Conservation (phyloP, 2,329 filamentous ascomycete species). For the Trichophyton benhamiae region DNA sequence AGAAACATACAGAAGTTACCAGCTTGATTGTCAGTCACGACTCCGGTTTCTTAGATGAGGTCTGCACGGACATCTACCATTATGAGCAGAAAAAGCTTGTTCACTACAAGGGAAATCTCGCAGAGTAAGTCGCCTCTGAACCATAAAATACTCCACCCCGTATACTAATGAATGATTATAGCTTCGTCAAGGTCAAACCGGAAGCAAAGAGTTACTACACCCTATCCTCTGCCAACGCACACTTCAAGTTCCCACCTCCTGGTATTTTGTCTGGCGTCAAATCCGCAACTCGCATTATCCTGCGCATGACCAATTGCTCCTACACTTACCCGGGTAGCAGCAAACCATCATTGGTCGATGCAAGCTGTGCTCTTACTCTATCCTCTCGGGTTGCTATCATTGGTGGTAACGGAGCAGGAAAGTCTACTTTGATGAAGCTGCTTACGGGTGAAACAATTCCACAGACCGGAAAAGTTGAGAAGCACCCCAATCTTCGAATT, state of each 20-base stretch:
- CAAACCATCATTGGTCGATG: constrained; percentile 78
- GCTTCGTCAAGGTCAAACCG: constrained; percentile 76
- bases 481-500: constrained; percentile 96
- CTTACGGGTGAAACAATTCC: constrained; percentile 86
- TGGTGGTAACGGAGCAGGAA: constrained; percentile 92
- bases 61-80: constrained; percentile 98
- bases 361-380: constrained; percentile 74
- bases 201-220: constrained; percentile 99
- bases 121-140: constrained; percentile 22
- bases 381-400: constrained; percentile 94
- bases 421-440: constrained; percentile 95
- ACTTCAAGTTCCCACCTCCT: constrained; percentile 96
- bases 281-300: constrained; percentile 82
- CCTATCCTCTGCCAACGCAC: constrained; percentile 70
- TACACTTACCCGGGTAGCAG: constrained; percentile 85
- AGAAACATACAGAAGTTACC: constrained; percentile 90
- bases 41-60: constrained; percentile 89
- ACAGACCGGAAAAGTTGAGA: constrained; percentile 76
- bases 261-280: constrained; percentile 93
- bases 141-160: background rate
- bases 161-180: constrained; percentile 13
- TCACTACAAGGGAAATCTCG: constrained; percentile 40
- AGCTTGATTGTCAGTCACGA: constrained; percentile 98
- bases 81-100: constrained; percentile 94
- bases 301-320: constrained; percentile 83